A percentile compares a stretch with the other conserved stretches of the same genome.
phyloP scores from a whole-genome alignment of 805 yeast species.

The Lachancea lanzarotensis region DNA sequence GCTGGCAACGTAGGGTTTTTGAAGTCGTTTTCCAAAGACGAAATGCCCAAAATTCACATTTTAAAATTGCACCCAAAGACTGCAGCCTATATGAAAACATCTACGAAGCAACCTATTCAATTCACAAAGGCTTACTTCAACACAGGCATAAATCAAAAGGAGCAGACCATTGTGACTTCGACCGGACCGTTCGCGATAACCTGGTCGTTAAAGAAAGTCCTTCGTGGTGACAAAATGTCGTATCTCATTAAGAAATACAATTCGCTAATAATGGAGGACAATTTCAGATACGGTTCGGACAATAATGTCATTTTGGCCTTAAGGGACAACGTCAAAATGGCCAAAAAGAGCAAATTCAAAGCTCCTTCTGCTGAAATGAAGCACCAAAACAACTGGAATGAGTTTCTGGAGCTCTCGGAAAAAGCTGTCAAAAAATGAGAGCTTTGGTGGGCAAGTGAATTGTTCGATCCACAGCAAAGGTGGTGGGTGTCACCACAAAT shows the following conservation, averaged over 20 bases:
- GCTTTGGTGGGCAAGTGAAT: not conserved
- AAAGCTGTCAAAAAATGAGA: slow-evolving; percentile 1
- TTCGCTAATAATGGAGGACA: slow-evolving; percentile 62
- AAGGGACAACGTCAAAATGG: slow-evolving; percentile 71
- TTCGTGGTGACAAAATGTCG: slow-evolving; percentile 46
- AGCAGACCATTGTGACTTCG: slow-evolving; percentile 67
- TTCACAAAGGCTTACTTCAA: slow-evolving; percentile 78
- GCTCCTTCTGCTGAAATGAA: slow-evolving; percentile 47
- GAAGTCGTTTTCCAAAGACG: slow-evolving; percentile 54
- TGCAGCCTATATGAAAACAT: slow-evolving; percentile 50
- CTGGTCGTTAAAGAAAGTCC: slow-evolving; percentile 64
- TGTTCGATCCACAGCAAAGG: not conserved
- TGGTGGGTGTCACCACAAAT: not conserved
- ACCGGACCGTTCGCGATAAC: slow-evolving; percentile 77
- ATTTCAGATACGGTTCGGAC: slow-evolving; percentile 69
- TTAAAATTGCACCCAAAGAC: slow-evolving; percentile 68
- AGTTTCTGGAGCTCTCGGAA: slow-evolving; percentile 5
- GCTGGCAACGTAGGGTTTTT: slow-evolving; percentile 57
- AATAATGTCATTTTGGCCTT: slow-evolving; percentile 66
- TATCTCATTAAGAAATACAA: slow-evolving; percentile 60
- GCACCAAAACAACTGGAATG: slow-evolving; percentile 21
- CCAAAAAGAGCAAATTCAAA: slow-evolving; percentile 51
- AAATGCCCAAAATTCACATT: slow-evolving; percentile 63
- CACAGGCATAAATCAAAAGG: slow-evolving; percentile 56
- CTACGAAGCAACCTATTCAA: slow-evolving; percentile 41